Evolutionary conservation across 2,329 filamentous ascomycete species (phyloP).

Genomic region (Colletotrichum echinochloae): DNA sequence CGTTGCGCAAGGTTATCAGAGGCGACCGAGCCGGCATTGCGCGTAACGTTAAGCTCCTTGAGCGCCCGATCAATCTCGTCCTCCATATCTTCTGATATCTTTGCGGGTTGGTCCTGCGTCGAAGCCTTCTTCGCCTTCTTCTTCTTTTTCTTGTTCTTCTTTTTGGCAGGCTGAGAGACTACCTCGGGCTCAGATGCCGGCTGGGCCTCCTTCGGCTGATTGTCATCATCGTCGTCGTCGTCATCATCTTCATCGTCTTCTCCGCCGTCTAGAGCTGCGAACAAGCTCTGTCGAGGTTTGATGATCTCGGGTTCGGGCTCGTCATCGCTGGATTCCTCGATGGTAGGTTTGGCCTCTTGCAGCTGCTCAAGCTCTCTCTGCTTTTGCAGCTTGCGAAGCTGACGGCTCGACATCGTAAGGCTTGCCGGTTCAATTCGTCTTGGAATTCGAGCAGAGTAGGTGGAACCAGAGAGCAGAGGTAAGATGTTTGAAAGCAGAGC

Average conservation of each 20-base stretch:
- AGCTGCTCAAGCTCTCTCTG: slow-evolving; percentile 58
- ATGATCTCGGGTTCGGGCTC: slow-evolving; percentile 49
- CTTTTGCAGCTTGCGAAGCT: slow-evolving; percentile 64
- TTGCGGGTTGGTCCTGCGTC: slow-evolving; percentile 32
- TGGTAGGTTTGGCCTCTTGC: slow-evolving; percentile 45
- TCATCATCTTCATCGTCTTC: slow-evolving; percentile 57
- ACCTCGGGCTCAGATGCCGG: slow-evolving; percentile 41
- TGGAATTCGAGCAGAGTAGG: not conserved
- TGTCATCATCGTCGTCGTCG: slow-evolving; percentile 49
- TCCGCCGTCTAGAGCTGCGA: slow-evolving; percentile 63
- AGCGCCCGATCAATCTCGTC: slow-evolving; percentile 70
- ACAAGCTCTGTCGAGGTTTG: slow-evolving; percentile 60
- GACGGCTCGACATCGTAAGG: slow-evolving; percentile 61
- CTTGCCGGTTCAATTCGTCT: not conserved
- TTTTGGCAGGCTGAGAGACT: slow-evolving; percentile 44
- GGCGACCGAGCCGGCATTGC: slow-evolving; percentile 41
- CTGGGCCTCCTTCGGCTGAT: slow-evolving; percentile 44
- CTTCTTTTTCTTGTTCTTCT: slow-evolving; percentile 55
- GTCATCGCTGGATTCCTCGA: slow-evolving; percentile 48
- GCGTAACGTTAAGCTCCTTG: slow-evolving; percentile 58
- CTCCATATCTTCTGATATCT: slow-evolving; percentile 46
- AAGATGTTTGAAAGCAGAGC: not conserved
- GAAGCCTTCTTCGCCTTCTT: slow-evolving; percentile 51
- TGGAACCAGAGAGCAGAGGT: not conserved
- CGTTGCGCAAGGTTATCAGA: slow-evolving; percentile 25